phyloP scores from a whole-genome alignment of 169 alveolate species.

The Cryptosporidium ubiquitum region DNA sequence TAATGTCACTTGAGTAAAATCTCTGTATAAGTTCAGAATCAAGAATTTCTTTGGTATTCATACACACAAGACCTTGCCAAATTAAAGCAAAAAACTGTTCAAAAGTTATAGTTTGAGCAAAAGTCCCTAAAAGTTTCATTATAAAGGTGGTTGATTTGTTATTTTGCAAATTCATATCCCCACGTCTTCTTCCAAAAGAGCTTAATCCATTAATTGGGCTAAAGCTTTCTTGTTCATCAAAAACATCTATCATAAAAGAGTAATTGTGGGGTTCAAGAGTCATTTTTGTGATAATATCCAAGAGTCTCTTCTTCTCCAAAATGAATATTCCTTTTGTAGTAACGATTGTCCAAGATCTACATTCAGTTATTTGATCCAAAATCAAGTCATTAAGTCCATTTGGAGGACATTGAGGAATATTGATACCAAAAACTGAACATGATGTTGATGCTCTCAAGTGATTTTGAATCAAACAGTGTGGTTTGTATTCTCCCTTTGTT shows the following conservation, averaged over 20 bases:
- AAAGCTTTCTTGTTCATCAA: slow-evolving; percentile 29
- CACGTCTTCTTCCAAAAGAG: background rate
- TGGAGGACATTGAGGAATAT: slow-evolving; percentile 36
- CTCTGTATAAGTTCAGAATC: slow-evolving; percentile 31
- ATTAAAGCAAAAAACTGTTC: slow-evolving; percentile 64
- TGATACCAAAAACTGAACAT: slow-evolving; percentile 4
- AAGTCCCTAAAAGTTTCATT: slow-evolving; percentile 48
- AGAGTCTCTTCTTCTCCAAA: slow-evolving; percentile 22
- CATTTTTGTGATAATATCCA: slow-evolving; percentile 60
- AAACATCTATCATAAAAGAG: slow-evolving; percentile 54
- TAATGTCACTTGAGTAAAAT: background rate
- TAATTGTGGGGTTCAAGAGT: slow-evolving; percentile 65
- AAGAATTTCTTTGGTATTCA: slow-evolving; percentile 43
- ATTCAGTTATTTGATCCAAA: slow-evolving; percentile 41
- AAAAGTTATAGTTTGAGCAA: slow-evolving; percentile 70
- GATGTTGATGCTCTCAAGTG: slow-evolving; percentile 19
- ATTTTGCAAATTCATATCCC: background rate
- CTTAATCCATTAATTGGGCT: background rate
- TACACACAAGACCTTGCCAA: slow-evolving; percentile 54
- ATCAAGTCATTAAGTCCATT: slow-evolving; percentile 53
- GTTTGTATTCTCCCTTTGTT: background rate
- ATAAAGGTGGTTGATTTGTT: slow-evolving; percentile 19
- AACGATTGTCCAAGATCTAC: slow-evolving; percentile 56
- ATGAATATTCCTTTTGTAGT: slow-evolving; percentile 60
- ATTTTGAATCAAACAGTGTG: slow-evolving; percentile 7